Conservation (phyloP, 129 eudicot genomes). For the Arctium lappa region DNA sequence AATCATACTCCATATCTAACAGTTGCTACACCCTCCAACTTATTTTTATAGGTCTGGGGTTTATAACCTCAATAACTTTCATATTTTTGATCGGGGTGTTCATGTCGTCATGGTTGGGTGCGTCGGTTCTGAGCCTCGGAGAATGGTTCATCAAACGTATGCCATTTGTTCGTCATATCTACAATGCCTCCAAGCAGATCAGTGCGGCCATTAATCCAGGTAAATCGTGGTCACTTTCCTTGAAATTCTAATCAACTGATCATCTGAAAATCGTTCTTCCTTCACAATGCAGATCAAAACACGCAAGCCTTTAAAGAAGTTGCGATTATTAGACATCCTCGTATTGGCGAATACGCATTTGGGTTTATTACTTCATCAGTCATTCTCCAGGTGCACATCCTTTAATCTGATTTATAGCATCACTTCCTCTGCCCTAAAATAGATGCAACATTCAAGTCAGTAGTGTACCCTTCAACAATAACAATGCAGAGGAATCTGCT, state of each 20-base stretch:
- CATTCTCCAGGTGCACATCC: conserved; percentile 56
- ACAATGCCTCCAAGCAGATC: conserved; percentile 82
- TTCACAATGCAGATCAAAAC: conserved; percentile 64
- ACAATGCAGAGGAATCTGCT: neutral
- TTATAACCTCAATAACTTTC: conserved; percentile 71
- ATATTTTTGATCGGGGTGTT: conserved; percentile 79
- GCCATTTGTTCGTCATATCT: conserved; percentile 83
- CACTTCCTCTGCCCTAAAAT: neutral
- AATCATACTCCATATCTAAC: neutral
- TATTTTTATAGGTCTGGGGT: conserved; percentile 56
- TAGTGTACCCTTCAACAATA: conserved; percentile 9
- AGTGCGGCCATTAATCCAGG: conserved; percentile 91
- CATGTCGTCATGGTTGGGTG: conserved; percentile 94
- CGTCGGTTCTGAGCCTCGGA: conserved; percentile 71
- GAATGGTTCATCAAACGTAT: conserved; percentile 80
- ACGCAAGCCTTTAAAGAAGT: conserved; percentile 86
- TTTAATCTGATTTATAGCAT: neutral
- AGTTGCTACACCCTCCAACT: neutral
- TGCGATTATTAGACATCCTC: conserved; percentile 85
- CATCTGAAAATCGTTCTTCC: neutral
- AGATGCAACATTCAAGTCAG: neutral
- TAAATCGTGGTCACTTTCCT: neutral
- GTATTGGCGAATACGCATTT: conserved; percentile 89
- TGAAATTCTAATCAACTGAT: neutral
- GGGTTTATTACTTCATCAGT: conserved; percentile 90